phyloP scores from a whole-genome alignment of 73 alveolate genomes.

The Halteria grandinella region DNA sequence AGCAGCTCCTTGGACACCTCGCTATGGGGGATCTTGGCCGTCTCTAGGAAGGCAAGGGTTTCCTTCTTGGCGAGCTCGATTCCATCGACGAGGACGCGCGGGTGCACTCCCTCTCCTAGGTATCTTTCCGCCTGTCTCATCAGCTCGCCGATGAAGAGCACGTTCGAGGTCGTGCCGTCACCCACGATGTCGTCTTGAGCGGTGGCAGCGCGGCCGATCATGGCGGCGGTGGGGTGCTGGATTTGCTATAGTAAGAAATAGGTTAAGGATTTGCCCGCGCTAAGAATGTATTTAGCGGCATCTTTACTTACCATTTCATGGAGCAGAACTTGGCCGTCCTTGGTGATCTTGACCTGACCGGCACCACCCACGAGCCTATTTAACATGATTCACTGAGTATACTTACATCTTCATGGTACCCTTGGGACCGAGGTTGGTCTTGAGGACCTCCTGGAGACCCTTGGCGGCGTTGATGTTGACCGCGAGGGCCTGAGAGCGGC shows the following conservation, averaged over 20 bases:
- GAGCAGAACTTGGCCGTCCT: constrained; percentile 96
- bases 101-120: constrained; percentile 97
- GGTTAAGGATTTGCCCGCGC: too few relatives aligned
- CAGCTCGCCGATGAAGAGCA: constrained; percentile 95
- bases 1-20: constrained; percentile 91
- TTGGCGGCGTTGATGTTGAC: constrained; percentile 94
- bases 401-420: constrained; percentile 96
- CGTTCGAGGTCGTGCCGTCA: constrained; percentile 98
- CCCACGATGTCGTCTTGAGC: constrained; percentile 99
- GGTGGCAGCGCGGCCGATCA: constrained; percentile 99
- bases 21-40: constrained; percentile 68
- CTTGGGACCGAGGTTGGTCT: constrained; percentile 96
- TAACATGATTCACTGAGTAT: not conserved
- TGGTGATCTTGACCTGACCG: constrained; percentile 98
- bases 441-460: constrained; percentile 93
- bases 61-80: constrained; percentile 90
- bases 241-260: constrained; percentile 77
- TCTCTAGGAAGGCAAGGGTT: constrained; percentile 77
- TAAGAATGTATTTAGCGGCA: not conserved
- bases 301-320: constrained; percentile 88
- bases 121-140: constrained; percentile 94
- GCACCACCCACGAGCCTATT: constrained; percentile 98
- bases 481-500: constrained; percentile 90
- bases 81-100: constrained; percentile 95
- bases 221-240: constrained; percentile 98